These are phyloP conservation scores for Xylaria sp. DNA, from an alignment of 2,329 filamentous ascomycete species.

Conservation along the genomic window DNA sequence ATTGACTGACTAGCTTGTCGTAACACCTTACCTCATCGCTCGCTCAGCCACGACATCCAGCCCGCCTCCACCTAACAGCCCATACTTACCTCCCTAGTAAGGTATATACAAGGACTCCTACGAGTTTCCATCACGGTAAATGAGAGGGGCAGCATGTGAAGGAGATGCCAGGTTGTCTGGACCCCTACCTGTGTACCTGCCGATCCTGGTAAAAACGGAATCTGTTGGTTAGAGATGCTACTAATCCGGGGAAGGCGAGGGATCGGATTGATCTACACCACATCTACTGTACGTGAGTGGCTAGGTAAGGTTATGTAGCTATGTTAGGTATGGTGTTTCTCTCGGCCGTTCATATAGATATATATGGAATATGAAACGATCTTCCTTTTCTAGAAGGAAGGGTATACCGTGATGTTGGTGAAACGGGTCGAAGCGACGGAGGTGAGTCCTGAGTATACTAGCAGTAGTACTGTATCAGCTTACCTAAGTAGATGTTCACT, in stretches of 20 bases:
- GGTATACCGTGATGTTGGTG: neutral
- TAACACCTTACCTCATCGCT: conserved; percentile 17
- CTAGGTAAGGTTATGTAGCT: too few relatives aligned
- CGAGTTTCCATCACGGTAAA: conserved; percentile 6
- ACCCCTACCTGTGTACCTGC: conserved; percentile 12
- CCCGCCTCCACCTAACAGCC: conserved; percentile 15
- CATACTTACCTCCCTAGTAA: too few relatives aligned
- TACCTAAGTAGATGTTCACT: too few relatives aligned
- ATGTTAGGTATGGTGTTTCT: neutral
- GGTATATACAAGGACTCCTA: neutral
- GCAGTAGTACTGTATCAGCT: too few relatives aligned
- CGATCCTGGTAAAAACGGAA: conserved; percentile 15
- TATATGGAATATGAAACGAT: conserved; percentile 24
- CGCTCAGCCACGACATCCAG: conserved; percentile 17
- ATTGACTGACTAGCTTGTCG: neutral
- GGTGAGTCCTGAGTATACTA: too few relatives aligned
- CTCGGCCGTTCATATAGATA: conserved; percentile 11
- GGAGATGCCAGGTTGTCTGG: neutral
- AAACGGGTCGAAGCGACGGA: neutral
- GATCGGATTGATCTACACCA: conserved; percentile 5
- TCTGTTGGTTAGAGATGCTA: conserved; percentile 1
- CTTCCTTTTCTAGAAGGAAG: conserved; percentile 23
- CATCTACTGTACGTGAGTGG: neutral
- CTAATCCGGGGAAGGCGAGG: conserved; percentile 26
- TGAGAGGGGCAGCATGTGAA: conserved; percentile 26